Percentiles rank a stretch among this genome's conserved stretches.
These are phyloP conservation scores for Pichia eremophila DNA, from an alignment of 805 yeast species.

Conservation along the genomic window DNA sequence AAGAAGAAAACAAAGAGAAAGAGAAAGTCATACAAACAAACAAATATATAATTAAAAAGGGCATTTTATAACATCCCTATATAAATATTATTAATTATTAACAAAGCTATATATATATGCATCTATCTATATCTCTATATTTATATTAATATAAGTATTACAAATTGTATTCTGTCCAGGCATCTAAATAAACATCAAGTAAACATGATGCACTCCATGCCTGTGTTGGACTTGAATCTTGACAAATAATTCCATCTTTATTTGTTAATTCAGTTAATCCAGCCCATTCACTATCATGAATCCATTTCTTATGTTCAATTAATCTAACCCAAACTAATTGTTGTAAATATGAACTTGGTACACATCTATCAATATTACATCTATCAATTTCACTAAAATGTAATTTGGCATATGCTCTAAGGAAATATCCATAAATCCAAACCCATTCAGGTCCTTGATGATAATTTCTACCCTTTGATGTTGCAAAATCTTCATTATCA, in stretches of 20 bases:
- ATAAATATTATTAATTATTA: too few relatives aligned
- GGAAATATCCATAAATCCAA: slow-evolving; percentile 81
- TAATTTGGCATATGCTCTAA: slow-evolving; percentile 63
- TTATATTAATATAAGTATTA: neutral
- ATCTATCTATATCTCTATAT: too few relatives aligned
- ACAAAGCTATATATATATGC: too few relatives aligned
- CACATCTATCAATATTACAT: slow-evolving; percentile 9
- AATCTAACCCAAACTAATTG: slow-evolving; percentile 55
- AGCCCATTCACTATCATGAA: slow-evolving; percentile 76
- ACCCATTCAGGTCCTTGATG: slow-evolving; percentile 99
- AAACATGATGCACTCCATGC: slow-evolving; percentile 93
- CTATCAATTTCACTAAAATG: slow-evolving; percentile 26
- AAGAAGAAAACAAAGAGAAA: too few relatives aligned
- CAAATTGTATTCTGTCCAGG: slow-evolving; percentile 27
- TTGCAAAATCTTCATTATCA: slow-evolving; percentile 80
- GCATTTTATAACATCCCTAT: too few relatives aligned
- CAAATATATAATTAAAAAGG: too few relatives aligned
- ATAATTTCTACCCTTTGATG: slow-evolving; percentile 91
- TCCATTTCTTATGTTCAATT: slow-evolving; percentile 58
- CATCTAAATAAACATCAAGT: slow-evolving; percentile 67
- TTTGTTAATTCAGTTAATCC: slow-evolving; percentile 91
- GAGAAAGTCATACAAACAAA: too few relatives aligned
- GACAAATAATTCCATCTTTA: slow-evolving; percentile 72
- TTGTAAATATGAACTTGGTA: slow-evolving; percentile 42
- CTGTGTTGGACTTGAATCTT: slow-evolving; percentile 89